A percentile compares a stretch with the other conserved stretches of the same genome.
Evolutionary conservation across 257 asterid species (phyloP).

Genomic region (Striga asiatica): DNA sequence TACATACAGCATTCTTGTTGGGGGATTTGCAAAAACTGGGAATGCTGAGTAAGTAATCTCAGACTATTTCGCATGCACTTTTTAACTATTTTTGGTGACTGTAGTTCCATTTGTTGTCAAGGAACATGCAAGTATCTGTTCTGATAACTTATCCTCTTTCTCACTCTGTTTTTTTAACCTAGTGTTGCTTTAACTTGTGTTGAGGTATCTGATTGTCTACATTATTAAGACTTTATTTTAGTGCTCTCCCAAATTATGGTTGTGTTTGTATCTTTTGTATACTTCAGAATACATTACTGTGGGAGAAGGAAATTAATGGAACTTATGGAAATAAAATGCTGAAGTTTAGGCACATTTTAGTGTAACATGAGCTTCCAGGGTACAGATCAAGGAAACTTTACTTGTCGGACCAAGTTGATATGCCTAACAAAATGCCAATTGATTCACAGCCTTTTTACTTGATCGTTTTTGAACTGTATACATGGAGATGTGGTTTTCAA

Average conservation of each 20-base stretch:
- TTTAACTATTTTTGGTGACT: conserved; percentile 3
- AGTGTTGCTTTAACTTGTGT: not conserved
- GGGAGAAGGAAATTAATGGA: no score
- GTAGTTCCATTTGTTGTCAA: conserved; percentile 1
- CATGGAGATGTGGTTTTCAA: no score
- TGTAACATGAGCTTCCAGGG: not conserved
- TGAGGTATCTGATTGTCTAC: not conserved
- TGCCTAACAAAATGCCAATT: not conserved
- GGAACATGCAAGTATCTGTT: not conserved
- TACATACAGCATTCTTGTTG: conserved; percentile 80
- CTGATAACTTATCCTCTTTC: not conserved
- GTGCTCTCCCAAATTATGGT: not conserved
- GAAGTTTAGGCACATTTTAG: not conserved
- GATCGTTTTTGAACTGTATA: no score
- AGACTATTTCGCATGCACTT: not conserved
- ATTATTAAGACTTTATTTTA: not conserved
- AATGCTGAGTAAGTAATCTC: conserved; percentile 56
- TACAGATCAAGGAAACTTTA: not conserved
- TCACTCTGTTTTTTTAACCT: no score
- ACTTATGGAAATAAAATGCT: no score
- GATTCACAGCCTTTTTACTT: not conserved
- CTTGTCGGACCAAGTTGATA: not conserved
- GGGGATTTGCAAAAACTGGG: conserved; percentile 73
- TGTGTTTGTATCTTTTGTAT: not conserved
- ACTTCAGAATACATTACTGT: not conserved